Base-by-base conservation (phyloP, 345 rosid species). In the Bruguiera parviflora region DNA sequence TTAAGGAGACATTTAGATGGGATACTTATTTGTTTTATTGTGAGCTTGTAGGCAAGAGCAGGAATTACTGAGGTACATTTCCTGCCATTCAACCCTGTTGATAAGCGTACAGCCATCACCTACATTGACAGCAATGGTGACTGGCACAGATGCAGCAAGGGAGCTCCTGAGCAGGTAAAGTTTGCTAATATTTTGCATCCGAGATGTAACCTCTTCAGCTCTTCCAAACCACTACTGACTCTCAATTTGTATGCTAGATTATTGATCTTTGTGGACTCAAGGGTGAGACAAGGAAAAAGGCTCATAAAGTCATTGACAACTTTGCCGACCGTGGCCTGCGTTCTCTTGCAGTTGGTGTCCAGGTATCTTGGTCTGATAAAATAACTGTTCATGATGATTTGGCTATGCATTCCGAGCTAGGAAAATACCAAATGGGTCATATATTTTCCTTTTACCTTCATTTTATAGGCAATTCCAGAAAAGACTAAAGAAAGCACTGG, bases 51-150 rank as follows among this genome's bases (percentile, higher is more conserved):
- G 96, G 97, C 97, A 53, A 87, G 97, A 81, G 93, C 88, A 22
- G 97, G 96, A 66, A 77, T 92, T 84, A 84, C 84, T 8, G 97
- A 94, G 81, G 79, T 88, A 55, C 97, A 94, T 80, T 94, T 94
- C 92, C 67, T 94, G 28, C 97, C 98, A 19, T 94, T 94, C 80
- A 94, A 94, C 72, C 97, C 97, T 0, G 97, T 94, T 29, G 97
- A 87, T 0, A 94, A 94, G 79, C 92, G 96, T 61, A 94, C 98
- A 27, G 98, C 98, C 1, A 94, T 91, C 46, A 92, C 99, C 49
- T 94, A 91, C 77, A 68, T 79, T 8, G 96, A 91, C 55, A 61
- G 65, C 76, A 71, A 79, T 6, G 97, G 92, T 7, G 82, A 89
- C 58, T 95, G 97, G 99, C 85, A 86, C 67, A 79, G 96, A 47